phyloP scores from a whole-genome alignment of 345 rosid genomes.

The Hypericum perforatum region DNA sequence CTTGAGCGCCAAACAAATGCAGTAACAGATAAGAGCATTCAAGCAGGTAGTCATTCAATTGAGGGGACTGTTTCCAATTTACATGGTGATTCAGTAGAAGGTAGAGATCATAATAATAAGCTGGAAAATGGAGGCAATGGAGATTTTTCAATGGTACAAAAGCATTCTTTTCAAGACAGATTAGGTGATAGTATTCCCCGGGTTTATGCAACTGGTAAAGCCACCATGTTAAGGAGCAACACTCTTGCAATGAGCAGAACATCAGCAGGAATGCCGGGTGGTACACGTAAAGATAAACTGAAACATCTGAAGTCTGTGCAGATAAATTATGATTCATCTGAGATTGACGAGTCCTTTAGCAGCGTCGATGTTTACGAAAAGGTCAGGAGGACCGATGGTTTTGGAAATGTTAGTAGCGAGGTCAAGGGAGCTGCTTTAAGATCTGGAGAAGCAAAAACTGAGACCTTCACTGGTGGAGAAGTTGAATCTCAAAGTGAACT shows the following conservation, averaged over 20 bases:
- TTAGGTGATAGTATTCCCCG: constrained; percentile 24
- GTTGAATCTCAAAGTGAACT: not conserved
- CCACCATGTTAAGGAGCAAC: constrained; percentile 43
- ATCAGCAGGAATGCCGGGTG: constrained; percentile 36
- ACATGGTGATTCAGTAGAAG: constrained; percentile 17
- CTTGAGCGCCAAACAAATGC: constrained; percentile 12
- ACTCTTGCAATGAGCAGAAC: constrained; percentile 35
- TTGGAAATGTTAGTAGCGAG: not conserved
- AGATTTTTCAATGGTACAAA: constrained; percentile 17
- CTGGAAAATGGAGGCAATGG: constrained; percentile 22
- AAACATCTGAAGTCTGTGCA: constrained; percentile 54
- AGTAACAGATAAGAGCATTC: constrained; percentile 13
- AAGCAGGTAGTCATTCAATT: constrained; percentile 11
- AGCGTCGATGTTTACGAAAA: constrained; percentile 13
- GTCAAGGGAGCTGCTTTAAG: not conserved
- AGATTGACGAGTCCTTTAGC: constrained; percentile 17
- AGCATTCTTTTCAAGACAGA: constrained; percentile 31
- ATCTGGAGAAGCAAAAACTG: not conserved
- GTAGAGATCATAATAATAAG: constrained; percentile 29
- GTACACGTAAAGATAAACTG: constrained; percentile 27
- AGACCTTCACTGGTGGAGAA: not conserved
- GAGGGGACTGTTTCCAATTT: constrained; percentile 18
- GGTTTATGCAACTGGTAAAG: constrained; percentile 36
- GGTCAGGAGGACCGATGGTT: constrained; percentile 3
- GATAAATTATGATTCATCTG: constrained; percentile 30